Conservation (phyloP, 345 rosid genomes). For the Corymbia maculata region DNA sequence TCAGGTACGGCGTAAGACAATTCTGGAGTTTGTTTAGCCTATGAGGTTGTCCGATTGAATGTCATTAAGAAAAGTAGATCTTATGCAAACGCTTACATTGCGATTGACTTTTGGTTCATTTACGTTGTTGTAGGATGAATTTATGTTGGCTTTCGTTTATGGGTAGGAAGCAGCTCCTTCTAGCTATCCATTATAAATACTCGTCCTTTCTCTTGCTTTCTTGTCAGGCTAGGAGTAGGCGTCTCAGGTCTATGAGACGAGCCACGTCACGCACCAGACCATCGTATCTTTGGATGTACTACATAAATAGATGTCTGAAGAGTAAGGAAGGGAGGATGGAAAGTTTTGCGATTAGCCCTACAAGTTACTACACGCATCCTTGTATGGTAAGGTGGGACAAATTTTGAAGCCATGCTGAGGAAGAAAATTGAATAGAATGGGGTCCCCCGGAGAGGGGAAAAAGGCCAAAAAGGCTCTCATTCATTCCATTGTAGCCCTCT, state of each 20-base stretch:
- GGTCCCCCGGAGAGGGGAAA: background rate
- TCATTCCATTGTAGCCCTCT: background rate
- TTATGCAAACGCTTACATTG: background rate
- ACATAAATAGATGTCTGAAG: background rate
- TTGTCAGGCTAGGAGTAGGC: background rate
- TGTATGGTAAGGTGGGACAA: background rate
- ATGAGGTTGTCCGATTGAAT: background rate
- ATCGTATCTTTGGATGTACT: background rate
- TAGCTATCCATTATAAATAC: background rate
- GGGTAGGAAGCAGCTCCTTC: background rate
- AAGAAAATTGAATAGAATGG: background rate
- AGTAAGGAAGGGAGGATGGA: background rate
- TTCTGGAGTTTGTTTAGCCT: background rate
- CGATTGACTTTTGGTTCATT: background rate
- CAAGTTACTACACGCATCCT: background rate
- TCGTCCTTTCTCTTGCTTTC: background rate
- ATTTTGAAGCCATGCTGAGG: background rate
- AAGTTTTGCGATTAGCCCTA: background rate
- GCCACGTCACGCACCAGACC: background rate
- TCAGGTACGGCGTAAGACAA: background rate
- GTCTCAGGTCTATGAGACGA: background rate
- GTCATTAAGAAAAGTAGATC: background rate
- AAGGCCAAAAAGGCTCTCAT: background rate
- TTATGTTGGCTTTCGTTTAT: background rate
- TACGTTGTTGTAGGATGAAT: background rate